Evolutionary conservation across 2,329 filamentous ascomycete genomes (phyloP), one percentile per base, ranked within the genome.

Genomic region (Arthrobotrys entomopaga): DNA sequence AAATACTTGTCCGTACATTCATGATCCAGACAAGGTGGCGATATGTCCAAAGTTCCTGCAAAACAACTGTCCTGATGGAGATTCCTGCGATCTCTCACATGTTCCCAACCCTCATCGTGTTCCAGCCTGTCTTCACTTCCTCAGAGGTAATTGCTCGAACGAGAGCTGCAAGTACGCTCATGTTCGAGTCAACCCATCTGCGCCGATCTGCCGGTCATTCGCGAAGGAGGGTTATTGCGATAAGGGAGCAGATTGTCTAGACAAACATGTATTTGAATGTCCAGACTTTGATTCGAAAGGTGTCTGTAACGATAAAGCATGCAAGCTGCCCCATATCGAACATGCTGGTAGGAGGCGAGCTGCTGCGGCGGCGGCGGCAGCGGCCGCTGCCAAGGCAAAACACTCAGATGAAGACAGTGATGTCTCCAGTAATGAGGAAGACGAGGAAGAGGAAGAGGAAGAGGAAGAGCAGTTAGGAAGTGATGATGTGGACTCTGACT

Each of bases 211-310:
- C 83, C 87, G 89, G 78, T 83, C 87, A 19, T 98, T 99, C 84
- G 94, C 91, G 26, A 87, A 89, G 63, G 87, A 93, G 79, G 94
- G 95, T 61, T 98, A 93, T 82, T 98, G 95, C 84, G 89, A 91
- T 75, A 91, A 91, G 81, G 95, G 94, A 74, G 86, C 86, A 65
- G 82, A 85, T 65, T 98, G 95, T 82, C 82, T 87, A 73, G 88
- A 95, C 77, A 90, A 93, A 75, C 95, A 99, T 83, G 90, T 94
- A 69, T 90, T 90, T 82, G 94, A 98, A 82, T 98, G 95, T 82
- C 94, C 95, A 76, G 91, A 96, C 81, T 97, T 96, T 84, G 91
- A 92, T 86, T 96, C 97, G 83, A 92, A 87, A 74, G 94, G 94
- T 79, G 84, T 85, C 76, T 99, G 95, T 87, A 89, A 88, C 81